Percentiles rank a stretch among this genome's conserved stretches.
These are phyloP conservation scores for Flaveria linearis DNA, from an alignment of 129 eudicot species.

Conservation along the genomic window DNA sequence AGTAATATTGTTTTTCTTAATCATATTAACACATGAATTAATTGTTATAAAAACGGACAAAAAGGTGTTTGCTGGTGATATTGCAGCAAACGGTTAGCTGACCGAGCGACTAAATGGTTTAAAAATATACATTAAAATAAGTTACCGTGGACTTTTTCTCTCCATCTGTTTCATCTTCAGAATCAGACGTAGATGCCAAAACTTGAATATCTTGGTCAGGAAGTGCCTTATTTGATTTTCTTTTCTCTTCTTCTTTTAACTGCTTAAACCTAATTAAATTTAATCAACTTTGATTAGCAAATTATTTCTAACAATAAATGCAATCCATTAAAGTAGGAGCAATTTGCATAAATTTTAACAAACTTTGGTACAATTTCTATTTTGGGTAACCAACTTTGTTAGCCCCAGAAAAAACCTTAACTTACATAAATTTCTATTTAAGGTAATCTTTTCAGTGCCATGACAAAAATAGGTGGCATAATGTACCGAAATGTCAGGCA, in stretches of 20 bases:
- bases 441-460: not conserved
- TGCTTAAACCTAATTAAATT: slow-evolving; percentile 61
- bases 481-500: not conserved
- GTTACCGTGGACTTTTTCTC: slow-evolving; percentile 61
- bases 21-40: not conserved
- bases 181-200: slow-evolving; percentile 58
- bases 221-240: slow-evolving; percentile 52
- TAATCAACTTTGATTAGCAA: slow-evolving; percentile 23
- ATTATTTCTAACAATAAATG: slow-evolving; percentile 18
- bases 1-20: not conserved
- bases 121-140: not conserved
- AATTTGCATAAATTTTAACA: not conserved
- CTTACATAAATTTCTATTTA: not conserved
- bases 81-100: not conserved
- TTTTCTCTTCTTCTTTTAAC: slow-evolving; percentile 70
- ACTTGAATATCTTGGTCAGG: slow-evolving; percentile 49
- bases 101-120: not conserved
- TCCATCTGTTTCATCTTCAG: slow-evolving; percentile 55
- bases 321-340: not conserved
- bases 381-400: slow-evolving; percentile 11
- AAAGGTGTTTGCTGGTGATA: not conserved
- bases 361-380: slow-evolving; percentile 1
- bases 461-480: not conserved
- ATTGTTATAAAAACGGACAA: not conserved
- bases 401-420: not conserved